Conservation (phyloP, 371 early-diverging fungal genomes). For the Umbelopsis sp. region DNA sequence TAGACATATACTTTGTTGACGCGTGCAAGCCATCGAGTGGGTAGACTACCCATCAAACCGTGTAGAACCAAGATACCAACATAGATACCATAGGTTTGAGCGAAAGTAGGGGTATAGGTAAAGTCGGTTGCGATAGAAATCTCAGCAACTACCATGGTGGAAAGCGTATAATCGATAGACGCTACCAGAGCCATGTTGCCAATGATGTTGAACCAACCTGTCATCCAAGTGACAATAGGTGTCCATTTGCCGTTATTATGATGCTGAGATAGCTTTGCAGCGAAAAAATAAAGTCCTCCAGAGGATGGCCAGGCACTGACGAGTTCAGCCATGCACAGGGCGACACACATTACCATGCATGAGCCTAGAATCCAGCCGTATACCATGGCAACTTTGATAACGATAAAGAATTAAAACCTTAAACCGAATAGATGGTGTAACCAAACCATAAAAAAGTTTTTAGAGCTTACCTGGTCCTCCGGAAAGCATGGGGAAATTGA, state of each 20-base stretch:
- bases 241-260: constrained; percentile 13
- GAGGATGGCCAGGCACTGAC: constrained; percentile 22
- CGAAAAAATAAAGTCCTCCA: constrained; percentile 25
- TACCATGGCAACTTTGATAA: constrained; percentile 1
- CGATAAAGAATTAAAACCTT: not conserved
- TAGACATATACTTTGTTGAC: constrained; percentile 25
- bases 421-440: not conserved
- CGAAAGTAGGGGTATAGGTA: constrained; percentile 20
- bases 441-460: not conserved
- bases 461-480: constrained; percentile 21
- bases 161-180: constrained; percentile 23
- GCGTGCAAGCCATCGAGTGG: constrained; percentile 18
- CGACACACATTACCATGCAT: constrained; percentile 16
- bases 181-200: constrained; percentile 26
- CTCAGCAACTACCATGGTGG: constrained; percentile 22
- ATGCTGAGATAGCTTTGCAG: constrained; percentile 19
- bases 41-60: constrained; percentile 23
- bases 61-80: constrained; percentile 19
- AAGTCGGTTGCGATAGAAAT: constrained; percentile 23
- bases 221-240: constrained; percentile 24
- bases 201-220: constrained; percentile 24
- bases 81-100: constrained; percentile 20
- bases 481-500: constrained; percentile 25
- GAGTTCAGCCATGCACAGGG: constrained; percentile 23
- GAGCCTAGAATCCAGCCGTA: constrained; percentile 11